Percentiles rank a stretch among this genome's conserved stretches.
Evolutionary conservation across 345 rosid species (phyloP).

Genomic region (Aurinia saxatilis): DNA sequence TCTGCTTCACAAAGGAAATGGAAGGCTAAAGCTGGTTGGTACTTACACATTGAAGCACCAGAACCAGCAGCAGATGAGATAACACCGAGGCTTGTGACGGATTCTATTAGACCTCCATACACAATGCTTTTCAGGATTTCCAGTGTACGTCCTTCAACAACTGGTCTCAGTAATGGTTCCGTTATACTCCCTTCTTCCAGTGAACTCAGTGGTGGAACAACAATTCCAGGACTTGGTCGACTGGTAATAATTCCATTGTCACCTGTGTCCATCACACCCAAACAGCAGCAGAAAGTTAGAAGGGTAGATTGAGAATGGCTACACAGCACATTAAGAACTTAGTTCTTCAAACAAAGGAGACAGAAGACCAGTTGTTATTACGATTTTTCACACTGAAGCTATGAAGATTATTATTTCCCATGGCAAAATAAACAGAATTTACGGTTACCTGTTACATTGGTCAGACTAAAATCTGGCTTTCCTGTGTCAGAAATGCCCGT

Average conservation of each 20-base stretch:
- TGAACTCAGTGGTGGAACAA: background rate
- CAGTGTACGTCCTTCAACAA: conserved; percentile 24
- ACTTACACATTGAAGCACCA: conserved; percentile 67
- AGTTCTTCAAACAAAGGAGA: background rate
- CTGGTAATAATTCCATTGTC: background rate
- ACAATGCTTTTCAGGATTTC: conserved; percentile 80
- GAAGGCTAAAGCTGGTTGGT: background rate
- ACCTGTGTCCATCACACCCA: conserved; percentile 12
- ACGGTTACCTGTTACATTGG: conserved; percentile 12
- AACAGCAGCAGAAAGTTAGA: background rate
- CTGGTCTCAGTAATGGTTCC: conserved; percentile 9
- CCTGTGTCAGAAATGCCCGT: background rate
- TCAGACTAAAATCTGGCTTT: conserved; percentile 1
- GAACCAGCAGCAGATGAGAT: conserved; percentile 88
- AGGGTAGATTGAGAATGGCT: background rate
- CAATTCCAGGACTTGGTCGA: conserved; percentile 5
- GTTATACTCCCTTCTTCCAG: conserved; percentile 16
- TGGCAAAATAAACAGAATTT: background rate
- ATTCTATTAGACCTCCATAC: conserved; percentile 79
- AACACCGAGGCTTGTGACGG: conserved; percentile 66
- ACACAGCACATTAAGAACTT: background rate
- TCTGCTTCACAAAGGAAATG: background rate
- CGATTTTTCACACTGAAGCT: background rate
- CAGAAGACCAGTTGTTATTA: background rate
- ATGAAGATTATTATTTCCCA: background rate